A percentile compares a stretch with the other conserved stretches of the same genome.
Conservation (phyloP, 2,329 filamentous ascomycete genomes). For the Thelonectria blattea region DNA sequence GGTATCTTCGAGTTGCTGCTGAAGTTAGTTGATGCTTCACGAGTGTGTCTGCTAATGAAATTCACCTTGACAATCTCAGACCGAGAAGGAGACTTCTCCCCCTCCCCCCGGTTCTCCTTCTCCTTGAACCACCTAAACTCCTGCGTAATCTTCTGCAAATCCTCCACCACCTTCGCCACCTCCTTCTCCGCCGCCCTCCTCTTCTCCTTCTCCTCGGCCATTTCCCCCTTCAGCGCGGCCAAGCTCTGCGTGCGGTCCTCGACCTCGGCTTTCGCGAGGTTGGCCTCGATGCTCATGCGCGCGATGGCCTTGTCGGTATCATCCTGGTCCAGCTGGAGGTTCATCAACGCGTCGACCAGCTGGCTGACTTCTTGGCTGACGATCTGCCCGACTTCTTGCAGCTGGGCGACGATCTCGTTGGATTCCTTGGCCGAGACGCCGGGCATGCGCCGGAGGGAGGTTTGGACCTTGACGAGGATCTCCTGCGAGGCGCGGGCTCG, state of each 20-base stretch:
- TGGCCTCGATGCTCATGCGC: constrained; percentile 48
- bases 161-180: constrained; percentile 37
- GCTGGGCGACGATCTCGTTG: constrained; percentile 42
- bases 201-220: constrained; percentile 42
- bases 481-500: constrained; percentile 44
- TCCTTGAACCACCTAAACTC: constrained; percentile 42
- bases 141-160: constrained; percentile 35
- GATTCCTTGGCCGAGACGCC: constrained; percentile 45
- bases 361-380: constrained; percentile 48
- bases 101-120: constrained; percentile 28
- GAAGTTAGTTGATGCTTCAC: background rate
- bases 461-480: constrained; percentile 47
- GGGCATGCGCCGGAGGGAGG: constrained; percentile 48
- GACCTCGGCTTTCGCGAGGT: constrained; percentile 42
- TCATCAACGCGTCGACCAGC: constrained; percentile 47
- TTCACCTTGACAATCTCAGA: constrained; percentile 43
- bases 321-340: constrained; percentile 46
- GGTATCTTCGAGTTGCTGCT: constrained; percentile 41
- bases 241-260: constrained; percentile 44
- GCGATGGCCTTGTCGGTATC: constrained; percentile 48
- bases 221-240: constrained; percentile 40
- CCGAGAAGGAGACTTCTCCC: constrained; percentile 26
- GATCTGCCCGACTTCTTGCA: constrained; percentile 47
- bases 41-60: background rate
- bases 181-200: constrained; percentile 38